Evolutionary conservation across 305 asterid genomes (phyloP).

Genomic region (Vinca major): DNA sequence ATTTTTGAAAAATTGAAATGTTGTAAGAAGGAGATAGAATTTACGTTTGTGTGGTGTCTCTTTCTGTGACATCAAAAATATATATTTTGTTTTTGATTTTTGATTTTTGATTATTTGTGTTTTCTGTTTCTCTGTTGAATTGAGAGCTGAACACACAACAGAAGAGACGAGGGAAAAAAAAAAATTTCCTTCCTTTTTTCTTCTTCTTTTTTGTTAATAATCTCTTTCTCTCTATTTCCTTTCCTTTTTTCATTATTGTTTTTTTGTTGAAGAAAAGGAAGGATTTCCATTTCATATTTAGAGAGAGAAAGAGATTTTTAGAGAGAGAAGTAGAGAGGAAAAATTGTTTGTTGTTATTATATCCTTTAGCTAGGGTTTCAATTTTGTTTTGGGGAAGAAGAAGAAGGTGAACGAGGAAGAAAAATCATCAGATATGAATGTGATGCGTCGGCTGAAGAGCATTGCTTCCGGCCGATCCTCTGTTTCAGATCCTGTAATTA

Average conservation of each 20-base stretch:
- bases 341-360: background rate
- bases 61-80: no score
- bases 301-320: background rate
- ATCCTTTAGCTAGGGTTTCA: background rate
- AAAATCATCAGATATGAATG: slow-evolving; percentile 44
- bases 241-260: slow-evolving; percentile 11
- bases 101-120: slow-evolving; percentile 4
- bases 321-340: slow-evolving; percentile 14
- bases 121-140: slow-evolving; percentile 27
- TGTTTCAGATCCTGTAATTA: slow-evolving; percentile 90
- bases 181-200: background rate
- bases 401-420: background rate
- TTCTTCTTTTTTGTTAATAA: background rate
- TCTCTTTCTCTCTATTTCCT: slow-evolving; percentile 4
- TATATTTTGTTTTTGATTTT: no score
- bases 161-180: background rate
- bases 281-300: slow-evolving; percentile 1
- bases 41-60: no score
- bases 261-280: background rate
- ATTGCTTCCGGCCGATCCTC: slow-evolving; percentile 96
- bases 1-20: no score
- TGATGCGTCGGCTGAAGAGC: slow-evolving; percentile 99
- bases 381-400: slow-evolving; percentile 8
- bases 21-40: no score
- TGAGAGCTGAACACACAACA: slow-evolving; percentile 14